phyloP scores from a whole-genome alignment of 139 green algal species.

The Raphidocelis subcapitata region DNA sequence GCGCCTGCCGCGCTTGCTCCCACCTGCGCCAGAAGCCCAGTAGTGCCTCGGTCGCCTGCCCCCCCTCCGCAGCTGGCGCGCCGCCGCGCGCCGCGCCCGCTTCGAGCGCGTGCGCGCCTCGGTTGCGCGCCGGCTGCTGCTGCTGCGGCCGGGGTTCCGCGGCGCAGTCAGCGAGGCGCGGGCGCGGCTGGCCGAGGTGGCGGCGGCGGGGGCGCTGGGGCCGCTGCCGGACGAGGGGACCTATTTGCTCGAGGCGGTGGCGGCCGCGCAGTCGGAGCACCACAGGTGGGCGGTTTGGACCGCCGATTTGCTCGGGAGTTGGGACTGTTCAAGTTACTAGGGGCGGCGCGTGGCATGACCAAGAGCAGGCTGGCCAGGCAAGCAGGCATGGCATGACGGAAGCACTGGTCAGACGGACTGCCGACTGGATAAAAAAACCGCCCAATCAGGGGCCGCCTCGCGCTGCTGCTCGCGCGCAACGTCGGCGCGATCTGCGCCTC shows the following conservation, averaged over 20 bases:
- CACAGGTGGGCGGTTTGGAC: conserved; percentile 12
- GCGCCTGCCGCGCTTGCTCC: too few species aligned
- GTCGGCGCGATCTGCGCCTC: neutral
- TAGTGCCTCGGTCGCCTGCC: neutral
- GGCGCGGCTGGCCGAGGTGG: neutral
- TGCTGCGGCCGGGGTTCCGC: conserved; percentile 8
- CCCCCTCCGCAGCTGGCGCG: conserved; percentile 2
- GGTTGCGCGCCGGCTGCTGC: conserved; percentile 10
- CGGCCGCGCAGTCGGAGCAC: conserved; percentile 18
- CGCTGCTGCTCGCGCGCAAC: conserved; percentile 11
- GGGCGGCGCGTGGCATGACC: too few species aligned
- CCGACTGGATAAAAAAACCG: too few species aligned
- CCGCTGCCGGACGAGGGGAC: neutral
- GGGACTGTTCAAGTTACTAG: neutral
- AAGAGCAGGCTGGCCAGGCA: too few species aligned
- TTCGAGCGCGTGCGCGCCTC: conserved; percentile 6
- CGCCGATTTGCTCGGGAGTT: neutral
- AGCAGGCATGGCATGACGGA: too few species aligned
- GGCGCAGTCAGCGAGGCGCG: conserved; percentile 5
- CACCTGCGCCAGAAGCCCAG: too few species aligned
- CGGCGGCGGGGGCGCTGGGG: neutral
- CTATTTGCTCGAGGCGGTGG: conserved; percentile 12
- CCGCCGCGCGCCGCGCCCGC: neutral
- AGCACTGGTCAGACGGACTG: too few species aligned
- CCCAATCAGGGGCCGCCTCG: conserved; percentile 14